phyloP scores from a whole-genome alignment of 192 early-diverging fungal species.

The Mortierella claussenii region DNA sequence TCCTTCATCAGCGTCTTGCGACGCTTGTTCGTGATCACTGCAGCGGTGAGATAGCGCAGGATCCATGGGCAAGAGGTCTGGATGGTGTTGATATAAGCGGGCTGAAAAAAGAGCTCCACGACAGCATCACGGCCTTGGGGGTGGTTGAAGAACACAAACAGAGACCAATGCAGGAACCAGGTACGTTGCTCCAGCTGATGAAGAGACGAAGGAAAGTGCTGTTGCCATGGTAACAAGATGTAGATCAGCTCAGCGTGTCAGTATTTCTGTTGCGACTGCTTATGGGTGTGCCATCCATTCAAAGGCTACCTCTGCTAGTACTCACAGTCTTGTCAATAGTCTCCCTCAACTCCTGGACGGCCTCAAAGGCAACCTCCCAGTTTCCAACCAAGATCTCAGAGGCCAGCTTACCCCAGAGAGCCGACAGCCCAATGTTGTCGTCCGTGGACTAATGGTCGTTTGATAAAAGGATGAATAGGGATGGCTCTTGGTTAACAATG shows the following conservation, averaged over 20 bases:
- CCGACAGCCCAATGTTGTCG: slow-evolving; percentile 81
- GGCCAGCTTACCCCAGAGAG: slow-evolving; percentile 97
- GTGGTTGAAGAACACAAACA: slow-evolving; percentile 99
- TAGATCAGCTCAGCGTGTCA: no score
- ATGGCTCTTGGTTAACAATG: no score
- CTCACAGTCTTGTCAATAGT: slow-evolving; percentile 84
- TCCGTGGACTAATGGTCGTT: slow-evolving; percentile 95
- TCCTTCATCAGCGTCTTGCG: slow-evolving; percentile 88
- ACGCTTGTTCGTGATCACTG: slow-evolving; percentile 91
- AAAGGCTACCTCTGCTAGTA: no score
- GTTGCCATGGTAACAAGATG: background rate
- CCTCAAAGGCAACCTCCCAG: slow-evolving; percentile 94
- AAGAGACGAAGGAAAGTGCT: slow-evolving; percentile 77
- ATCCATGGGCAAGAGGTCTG: slow-evolving; percentile 98
- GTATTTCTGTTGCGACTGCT: no score
- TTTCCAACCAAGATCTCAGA: slow-evolving; percentile 93
- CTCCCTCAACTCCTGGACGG: slow-evolving; percentile 88
- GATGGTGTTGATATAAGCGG: slow-evolving; percentile 96
- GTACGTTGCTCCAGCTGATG: slow-evolving; percentile 93
- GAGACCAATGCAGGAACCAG: slow-evolving; percentile 96
- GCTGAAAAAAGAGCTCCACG: slow-evolving; percentile 91
- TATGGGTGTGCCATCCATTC: no score
- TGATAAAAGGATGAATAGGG: no score
- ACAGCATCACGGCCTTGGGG: slow-evolving; percentile 95
- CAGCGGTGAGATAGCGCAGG: slow-evolving; percentile 90